Base-by-base conservation (phyloP, 2,329 filamentous ascomycete species). In the Stachybotrys elegans region DNA sequence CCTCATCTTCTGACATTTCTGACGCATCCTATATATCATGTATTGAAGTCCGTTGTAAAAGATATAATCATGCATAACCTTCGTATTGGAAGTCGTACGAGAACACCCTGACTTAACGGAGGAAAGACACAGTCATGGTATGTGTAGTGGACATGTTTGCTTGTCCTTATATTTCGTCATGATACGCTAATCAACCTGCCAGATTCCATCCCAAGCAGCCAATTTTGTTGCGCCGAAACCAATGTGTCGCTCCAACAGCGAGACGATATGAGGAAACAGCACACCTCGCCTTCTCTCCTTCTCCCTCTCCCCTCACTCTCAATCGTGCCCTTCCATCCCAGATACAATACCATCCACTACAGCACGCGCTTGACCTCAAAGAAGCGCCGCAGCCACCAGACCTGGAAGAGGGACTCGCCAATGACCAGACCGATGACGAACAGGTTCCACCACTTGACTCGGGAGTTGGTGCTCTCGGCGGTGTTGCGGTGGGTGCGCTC, bases 381-480 rank as follows among this genome's bases (percentile, higher is more conserved):
- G 79, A 98, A 98, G 62, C 93, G 82, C 73, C 95, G 93, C 65
- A 98, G 70, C 91, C 93, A 98, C 92, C 93, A 98, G 53, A 98
- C 92, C 74, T 98, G 93, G 76, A 98, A 98, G 54, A 96, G 74
- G 48, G 90, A 93, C 74, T 97, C 89, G 58, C 86, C 90, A 53
- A 94, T 76, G 51, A 98, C 79, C 41, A 97, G 83, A 45, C 82
- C 79, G 52, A 98, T 82, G 70, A 98, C 91, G 69, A 97, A 97
- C 57, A 97, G 79, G 68, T 93, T 96, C 93, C 93, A 98, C 93
- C 93, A 98, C 76, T 98, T 98, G 65, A 98, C 93, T 54, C 93
- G 81, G 56, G 83, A 80, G 69, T 98, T 98, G 60, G 93, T 98
- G 78, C 91, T 96, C 75, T 98, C 93, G 52, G 93, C 93, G 9